Evolutionary conservation across 2,329 filamentous ascomycete genomes (phyloP).

Genomic region (Exophiala spinifera): DNA sequence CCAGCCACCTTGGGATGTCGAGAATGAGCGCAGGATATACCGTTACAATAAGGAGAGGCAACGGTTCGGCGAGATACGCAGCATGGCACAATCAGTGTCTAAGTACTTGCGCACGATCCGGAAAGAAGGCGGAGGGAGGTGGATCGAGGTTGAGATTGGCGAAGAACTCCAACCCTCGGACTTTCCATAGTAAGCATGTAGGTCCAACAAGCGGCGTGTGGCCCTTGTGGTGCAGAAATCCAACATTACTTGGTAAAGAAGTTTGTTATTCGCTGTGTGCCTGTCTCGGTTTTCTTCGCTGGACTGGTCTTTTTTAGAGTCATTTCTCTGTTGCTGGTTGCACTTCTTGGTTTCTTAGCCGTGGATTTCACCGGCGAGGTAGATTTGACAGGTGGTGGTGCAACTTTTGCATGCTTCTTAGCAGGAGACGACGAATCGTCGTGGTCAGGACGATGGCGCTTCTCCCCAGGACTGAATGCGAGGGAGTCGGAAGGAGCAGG

Average conservation of each 20-base stretch:
- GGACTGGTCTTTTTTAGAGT: constrained; percentile 46
- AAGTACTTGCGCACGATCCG: constrained; percentile 34
- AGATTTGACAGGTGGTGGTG: constrained; percentile 28
- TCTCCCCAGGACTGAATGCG: constrained; percentile 28
- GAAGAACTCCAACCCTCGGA: constrained; percentile 6
- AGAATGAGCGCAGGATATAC: constrained; percentile 34
- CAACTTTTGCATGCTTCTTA: constrained; percentile 20
- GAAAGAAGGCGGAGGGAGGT: constrained; percentile 37
- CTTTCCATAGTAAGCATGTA: background rate
- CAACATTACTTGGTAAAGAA: constrained; percentile 42
- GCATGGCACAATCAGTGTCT: constrained; percentile 34
- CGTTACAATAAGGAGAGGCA: constrained; percentile 34
- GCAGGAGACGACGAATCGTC: constrained; percentile 12
- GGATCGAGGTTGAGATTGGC: constrained; percentile 35
- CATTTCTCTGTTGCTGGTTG: constrained; percentile 53
- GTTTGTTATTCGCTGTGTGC: constrained; percentile 52
- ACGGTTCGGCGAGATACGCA: constrained; percentile 32
- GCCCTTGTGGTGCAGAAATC: background rate
- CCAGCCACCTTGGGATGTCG: constrained; percentile 33
- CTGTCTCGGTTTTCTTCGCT: constrained; percentile 43
- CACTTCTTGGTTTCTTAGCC: constrained; percentile 52
- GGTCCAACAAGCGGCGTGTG: background rate
- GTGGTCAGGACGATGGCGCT: constrained; percentile 27
- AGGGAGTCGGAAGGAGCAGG: constrained; percentile 37
- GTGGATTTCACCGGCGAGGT: constrained; percentile 40